Evolutionary conservation across 1,284 basidiomycete genomes (phyloP).

Genomic region (Heterobasidion annosum): DNA sequence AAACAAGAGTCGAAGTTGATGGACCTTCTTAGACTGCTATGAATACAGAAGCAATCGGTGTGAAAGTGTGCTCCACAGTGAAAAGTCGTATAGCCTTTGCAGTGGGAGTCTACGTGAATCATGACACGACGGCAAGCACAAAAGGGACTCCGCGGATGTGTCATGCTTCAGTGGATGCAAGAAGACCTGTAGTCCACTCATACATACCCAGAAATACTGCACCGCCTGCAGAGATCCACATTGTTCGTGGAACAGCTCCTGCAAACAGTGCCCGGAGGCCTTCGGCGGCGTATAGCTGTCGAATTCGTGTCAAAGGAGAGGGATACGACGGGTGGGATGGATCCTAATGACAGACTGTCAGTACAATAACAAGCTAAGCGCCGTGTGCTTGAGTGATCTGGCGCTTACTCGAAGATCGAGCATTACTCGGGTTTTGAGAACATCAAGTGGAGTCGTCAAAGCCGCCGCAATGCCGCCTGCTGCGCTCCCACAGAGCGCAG

Average conservation of each 20-base stretch:
- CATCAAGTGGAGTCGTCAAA: slow-evolving; percentile 91
- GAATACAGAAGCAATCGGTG: neutral
- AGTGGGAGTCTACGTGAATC: neutral
- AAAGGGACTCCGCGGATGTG: neutral
- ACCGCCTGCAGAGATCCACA: slow-evolving; percentile 96
- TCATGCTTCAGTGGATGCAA: slow-evolving; percentile 4
- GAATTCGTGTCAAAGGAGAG: slow-evolving; percentile 45
- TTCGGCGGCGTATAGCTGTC: slow-evolving; percentile 65
- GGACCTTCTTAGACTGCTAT: too few relatives aligned
- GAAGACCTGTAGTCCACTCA: slow-evolving; percentile 47
- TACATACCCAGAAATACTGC: slow-evolving; percentile 96
- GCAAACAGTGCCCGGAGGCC: slow-evolving; percentile 76
- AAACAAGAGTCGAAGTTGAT: too few relatives aligned
- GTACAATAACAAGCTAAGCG: slow-evolving; percentile 2
- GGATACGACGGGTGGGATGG: slow-evolving; percentile 40
- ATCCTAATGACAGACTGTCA: slow-evolving; percentile 26
- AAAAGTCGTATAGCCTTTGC: neutral
- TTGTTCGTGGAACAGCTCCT: slow-evolving; percentile 84
- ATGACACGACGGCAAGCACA: neutral
- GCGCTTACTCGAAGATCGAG: slow-evolving; percentile 69
- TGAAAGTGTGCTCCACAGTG: neutral
- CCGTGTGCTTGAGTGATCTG: neutral
- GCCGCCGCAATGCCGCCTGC: slow-evolving; percentile 90
- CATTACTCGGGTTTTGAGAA: slow-evolving; percentile 97
- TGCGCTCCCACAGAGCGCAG: slow-evolving; percentile 85